Evolutionary conservation across 176 grass and related monocot species (phyloP), one percentile per base, ranked within the genome.

Genomic region (Thinopyrum elongatum): DNA sequence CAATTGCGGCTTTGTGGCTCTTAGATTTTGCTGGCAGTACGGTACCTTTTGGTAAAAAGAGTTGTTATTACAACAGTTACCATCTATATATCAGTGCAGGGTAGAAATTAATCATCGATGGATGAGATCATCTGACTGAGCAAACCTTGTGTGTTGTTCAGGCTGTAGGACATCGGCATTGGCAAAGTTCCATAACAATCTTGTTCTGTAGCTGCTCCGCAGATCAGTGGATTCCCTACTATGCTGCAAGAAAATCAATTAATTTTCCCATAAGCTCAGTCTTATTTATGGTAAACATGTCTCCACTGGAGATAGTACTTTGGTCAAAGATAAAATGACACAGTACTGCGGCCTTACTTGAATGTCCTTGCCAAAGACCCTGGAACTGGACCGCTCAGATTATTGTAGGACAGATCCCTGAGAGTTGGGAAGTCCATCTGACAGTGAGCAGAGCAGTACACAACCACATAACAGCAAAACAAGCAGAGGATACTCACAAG

Each of bases 201-300:
- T 83, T 93, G 80, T 68, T 93, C 83, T 3, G 30, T 93, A 44
- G 60, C 86, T 53, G 87, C 78, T 55, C 67, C 35, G 65, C 95
- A 98, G 42, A 98, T 98, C 74, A 98, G 87, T 73, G 95, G 93
- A 90, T 98, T 98, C 26, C 95, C 95, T 63, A 95, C 93, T 68
- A 98, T 92, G 66, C 95, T 98, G 91, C 84, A 82, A 82, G 63
- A 64, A 17, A 42, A 76, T 14, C 1, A 3, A 60, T 55, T 84
- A 46, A 65, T 36, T 16, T 15, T n/a, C 5, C 23, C 49, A 44
- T 58, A 25, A 84, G 58, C n/a, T 84, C 76, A 77, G 65, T 65
- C 7, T 12, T 58, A 64, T 58, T 51, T 8, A 72, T 73, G 65
- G 44, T 42, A 63, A 79, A 41, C 12, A 64, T 77, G 42, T 85